A percentile compares a stretch with the other conserved stretches of the same genome.
Evolutionary conservation across 2,329 filamentous ascomycete genomes (phyloP).

Genomic region (Neodidymelliopsis sp.): DNA sequence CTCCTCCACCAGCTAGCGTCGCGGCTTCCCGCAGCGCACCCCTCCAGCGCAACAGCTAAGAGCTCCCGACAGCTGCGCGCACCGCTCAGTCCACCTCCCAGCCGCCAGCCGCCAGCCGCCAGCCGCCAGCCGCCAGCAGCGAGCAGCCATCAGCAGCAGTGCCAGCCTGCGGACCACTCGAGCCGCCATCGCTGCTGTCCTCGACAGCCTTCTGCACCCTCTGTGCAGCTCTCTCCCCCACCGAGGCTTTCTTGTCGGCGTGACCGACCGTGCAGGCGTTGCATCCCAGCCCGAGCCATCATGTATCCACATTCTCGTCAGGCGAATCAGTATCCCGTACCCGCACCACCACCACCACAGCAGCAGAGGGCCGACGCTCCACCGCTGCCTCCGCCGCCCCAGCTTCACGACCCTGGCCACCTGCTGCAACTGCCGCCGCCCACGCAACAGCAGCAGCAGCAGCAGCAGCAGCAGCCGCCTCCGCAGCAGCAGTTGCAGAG

Average conservation of each 20-base stretch:
- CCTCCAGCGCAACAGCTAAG: conserved; percentile 11
- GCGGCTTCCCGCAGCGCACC: conserved; percentile 14
- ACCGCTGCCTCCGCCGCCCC: conserved; percentile 22
- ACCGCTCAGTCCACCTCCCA: too few species aligned
- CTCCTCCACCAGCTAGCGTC: conserved; percentile 18
- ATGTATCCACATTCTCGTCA: conserved; percentile 36
- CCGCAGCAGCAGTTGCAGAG: conserved; percentile 16
- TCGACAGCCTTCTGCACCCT: not conserved
- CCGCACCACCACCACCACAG: conserved; percentile 17
- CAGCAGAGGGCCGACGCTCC: conserved; percentile 23
- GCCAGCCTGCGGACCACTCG: not conserved
- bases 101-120: too few species aligned
- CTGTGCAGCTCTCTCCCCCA: not conserved
- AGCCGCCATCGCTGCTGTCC: not conserved
- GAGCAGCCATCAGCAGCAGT: not conserved
- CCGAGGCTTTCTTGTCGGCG: not conserved
- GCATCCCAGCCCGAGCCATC: conserved; percentile 14
- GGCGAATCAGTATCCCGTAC: conserved; percentile 30
- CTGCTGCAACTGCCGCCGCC: conserved; percentile 24
- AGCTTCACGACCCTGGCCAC: conserved; percentile 21
- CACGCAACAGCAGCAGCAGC: conserved; percentile 3
- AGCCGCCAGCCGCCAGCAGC: too few species aligned
- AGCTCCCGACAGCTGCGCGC: conserved; percentile 8
- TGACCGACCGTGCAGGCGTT: conserved; percentile 10
- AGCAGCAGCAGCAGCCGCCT: conserved; percentile 4